Evolutionary conservation across 2,329 filamentous ascomycete species (phyloP).

Genomic region (Colletotrichum agaves): DNA sequence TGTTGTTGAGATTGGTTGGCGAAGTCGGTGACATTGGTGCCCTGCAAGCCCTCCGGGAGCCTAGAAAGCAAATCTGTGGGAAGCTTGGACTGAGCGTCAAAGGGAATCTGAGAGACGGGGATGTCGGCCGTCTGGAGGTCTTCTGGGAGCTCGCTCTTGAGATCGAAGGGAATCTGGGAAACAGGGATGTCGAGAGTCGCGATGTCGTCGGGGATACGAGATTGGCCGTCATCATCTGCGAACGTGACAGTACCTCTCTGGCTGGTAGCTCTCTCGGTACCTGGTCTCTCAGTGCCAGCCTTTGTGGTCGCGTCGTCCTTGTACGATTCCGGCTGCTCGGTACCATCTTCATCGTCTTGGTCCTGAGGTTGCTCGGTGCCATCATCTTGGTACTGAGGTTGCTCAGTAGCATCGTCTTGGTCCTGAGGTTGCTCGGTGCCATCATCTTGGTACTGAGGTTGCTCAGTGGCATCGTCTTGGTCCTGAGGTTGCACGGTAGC

Average conservation of each 20-base stretch:
- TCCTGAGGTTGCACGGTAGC: too few species aligned
- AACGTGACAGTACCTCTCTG: too few species aligned
- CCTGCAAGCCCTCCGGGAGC: background rate
- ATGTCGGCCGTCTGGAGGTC: conserved; percentile 36
- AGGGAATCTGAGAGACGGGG: conserved; percentile 30
- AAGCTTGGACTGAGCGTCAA: conserved; percentile 28
- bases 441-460: too few species aligned
- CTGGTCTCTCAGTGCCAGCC: background rate
- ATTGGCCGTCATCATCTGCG: background rate
- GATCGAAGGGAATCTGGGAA: conserved; percentile 22
- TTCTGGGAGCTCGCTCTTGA: conserved; percentile 36
- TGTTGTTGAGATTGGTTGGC: background rate
- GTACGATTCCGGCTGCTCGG: conserved; percentile 37
- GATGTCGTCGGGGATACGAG: conserved; percentile 15
- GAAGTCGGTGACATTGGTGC: background rate
- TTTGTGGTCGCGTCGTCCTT: conserved; percentile 21
- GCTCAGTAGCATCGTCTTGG: too few species aligned
- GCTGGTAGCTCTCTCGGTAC: too few species aligned
- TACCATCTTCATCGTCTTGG: conserved; percentile 10
- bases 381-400: too few species aligned
- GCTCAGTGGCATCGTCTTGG: too few species aligned
- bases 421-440: too few species aligned
- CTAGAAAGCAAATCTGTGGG: conserved; percentile 14
- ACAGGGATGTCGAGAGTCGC: conserved; percentile 29
- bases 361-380: background rate